These are phyloP conservation scores for Cytospora mali DNA, from an alignment of 2,329 filamentous ascomycete species.

Conservation along the genomic window DNA sequence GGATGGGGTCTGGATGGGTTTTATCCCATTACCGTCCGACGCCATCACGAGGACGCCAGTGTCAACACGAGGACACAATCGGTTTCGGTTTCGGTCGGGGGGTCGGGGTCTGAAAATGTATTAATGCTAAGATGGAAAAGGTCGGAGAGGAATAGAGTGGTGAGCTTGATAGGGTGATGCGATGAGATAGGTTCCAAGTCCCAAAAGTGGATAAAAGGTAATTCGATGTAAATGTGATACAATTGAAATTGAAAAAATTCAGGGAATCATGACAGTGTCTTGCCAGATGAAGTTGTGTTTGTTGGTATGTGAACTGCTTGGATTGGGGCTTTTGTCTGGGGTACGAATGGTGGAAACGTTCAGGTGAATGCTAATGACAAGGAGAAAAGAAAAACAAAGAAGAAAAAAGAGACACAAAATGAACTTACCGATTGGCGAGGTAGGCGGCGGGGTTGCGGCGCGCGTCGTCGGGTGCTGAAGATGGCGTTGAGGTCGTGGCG, in stretches of 20 bases:
- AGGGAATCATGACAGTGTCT: no score
- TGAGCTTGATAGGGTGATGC: no score
- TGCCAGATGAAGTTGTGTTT: no score
- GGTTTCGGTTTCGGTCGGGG: neutral
- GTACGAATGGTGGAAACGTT: neutral
- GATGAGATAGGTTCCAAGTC: neutral
- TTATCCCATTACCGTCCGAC: neutral
- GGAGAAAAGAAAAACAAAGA: neutral
- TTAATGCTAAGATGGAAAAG: neutral
- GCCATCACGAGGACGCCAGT: slow-evolving; percentile 1
- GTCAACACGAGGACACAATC: neutral
- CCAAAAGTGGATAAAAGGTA: neutral
- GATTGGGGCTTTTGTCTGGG: neutral
- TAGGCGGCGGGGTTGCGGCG: neutral
- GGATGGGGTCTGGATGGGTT: neutral
- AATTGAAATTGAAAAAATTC: neutral
- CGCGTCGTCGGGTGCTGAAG: no score
- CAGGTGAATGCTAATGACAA: neutral
- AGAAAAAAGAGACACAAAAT: neutral
- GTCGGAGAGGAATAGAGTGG: no score
- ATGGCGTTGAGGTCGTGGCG: neutral
- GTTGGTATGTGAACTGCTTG: neutral
- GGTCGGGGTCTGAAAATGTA: no score
- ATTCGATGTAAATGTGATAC: neutral
- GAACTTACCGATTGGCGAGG: neutral